Conservation (phyloP, 108 stramenopile genomes). For the Aurantiochytrium sp. region DNA sequence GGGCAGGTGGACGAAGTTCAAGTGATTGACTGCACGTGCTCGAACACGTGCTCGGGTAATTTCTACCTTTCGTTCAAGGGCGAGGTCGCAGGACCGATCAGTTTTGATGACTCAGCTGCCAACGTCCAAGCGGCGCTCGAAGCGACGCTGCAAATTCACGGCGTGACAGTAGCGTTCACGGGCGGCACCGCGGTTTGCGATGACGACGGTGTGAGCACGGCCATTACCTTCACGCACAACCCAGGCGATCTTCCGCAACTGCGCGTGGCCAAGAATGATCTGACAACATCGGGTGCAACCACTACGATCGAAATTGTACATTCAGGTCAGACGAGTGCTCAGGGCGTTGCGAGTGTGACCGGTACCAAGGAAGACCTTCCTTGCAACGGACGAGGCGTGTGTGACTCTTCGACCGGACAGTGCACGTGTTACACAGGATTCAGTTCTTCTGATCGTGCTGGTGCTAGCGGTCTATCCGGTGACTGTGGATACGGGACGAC, state of each 20-base stretch:
- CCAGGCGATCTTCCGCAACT: not conserved
- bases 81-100: not conserved
- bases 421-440: not conserved
- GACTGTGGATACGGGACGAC: not conserved
- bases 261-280: not conserved
- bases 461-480: not conserved
- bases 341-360: not conserved
- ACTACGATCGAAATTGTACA: not conserved
- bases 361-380: not conserved
- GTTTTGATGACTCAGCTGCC: not conserved
- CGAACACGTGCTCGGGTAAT: not conserved
- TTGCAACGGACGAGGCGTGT: constrained; percentile 6
- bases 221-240: not conserved
- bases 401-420: not conserved
- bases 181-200: not conserved
- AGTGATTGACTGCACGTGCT: constrained; percentile 34
- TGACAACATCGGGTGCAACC: not conserved
- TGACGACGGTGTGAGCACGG: not conserved
- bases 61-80: constrained; percentile 2
- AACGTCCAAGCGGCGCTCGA: not conserved
- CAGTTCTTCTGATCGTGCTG: not conserved
- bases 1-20: constrained; percentile 39
- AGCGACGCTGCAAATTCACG: not conserved
- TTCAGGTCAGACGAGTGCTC: not conserved
- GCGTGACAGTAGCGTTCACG: not conserved